Evolutionary conservation across 2,329 filamentous ascomycete species (phyloP), one percentile per base, ranked within the genome.

Genomic region (Westerdykella ornata): DNA sequence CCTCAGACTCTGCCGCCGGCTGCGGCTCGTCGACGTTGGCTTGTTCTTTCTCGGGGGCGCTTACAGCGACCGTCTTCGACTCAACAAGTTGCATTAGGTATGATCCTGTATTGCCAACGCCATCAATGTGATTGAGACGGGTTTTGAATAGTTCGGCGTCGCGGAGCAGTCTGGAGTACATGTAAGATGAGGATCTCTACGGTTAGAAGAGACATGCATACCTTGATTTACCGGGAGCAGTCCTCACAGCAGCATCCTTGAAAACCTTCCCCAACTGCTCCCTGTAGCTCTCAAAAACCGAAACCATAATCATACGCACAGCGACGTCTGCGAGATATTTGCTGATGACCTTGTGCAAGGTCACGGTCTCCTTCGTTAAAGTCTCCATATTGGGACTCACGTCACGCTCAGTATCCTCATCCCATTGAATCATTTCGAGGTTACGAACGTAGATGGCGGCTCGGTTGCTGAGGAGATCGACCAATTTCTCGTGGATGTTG

Each of bases 401-500:
- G 42, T 64, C 63, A 38, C 67, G 58, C 32, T 68, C 70, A 9
- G 59, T 64, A 35, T 70, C 66, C 11, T 69, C 60, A 49, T 90
- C 82, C 84, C 88, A 95, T 48, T 86, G 74, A 32, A 89, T 77
- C 37, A 78, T 77, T 59, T 78, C 82, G 72, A 95, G 82, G 17
- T 80, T 77, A 58, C 81, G 83, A 30, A 87, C 81, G 56, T 90
- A 88, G 5, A 82, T 71, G 3, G 78, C 71, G 1, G 87, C 86
- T 4, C 88, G 80, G 1, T 80, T 80, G 41, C 81, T 84, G 85
- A 96, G 94, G 38, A 96, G 95, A 50, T 94, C 88, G 14, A 94
- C 85, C 1, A 96, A 72, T 62, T 96, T 96, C 58, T 94, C 88
- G 62, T 92, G 88, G 45, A 96, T 94, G 46, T 79, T 88, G 48